Evolutionary conservation across 1,284 basidiomycete genomes (phyloP).

Genomic region (Cerioporus squamosus): DNA sequence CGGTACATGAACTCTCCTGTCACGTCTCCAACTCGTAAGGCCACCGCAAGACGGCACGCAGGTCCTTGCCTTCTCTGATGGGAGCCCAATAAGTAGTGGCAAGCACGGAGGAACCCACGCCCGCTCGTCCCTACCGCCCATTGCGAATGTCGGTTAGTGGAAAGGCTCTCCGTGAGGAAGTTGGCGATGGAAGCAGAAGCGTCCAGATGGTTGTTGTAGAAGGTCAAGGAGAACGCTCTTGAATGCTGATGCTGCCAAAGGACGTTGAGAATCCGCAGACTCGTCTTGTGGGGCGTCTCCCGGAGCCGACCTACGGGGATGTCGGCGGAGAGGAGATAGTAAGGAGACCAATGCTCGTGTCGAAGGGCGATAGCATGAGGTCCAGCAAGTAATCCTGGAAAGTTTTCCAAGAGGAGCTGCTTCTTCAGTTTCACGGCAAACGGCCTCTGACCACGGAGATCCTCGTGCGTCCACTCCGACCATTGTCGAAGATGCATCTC

Average conservation of each 20-base stretch:
- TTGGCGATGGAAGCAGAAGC: not conserved
- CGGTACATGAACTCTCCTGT: conserved; percentile 3
- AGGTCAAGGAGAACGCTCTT: not conserved
- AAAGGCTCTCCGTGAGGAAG: not conserved
- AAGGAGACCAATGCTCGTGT: conserved; percentile 6
- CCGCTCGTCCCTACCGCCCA: conserved; percentile 1
- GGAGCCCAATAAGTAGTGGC: not conserved
- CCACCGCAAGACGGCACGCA: not conserved
- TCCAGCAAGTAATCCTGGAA: conserved; percentile 18
- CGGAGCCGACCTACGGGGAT: not conserved
- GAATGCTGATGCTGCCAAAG: conserved; percentile 8
- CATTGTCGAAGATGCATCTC: not conserved
- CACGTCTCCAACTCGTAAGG: conserved; percentile 2
- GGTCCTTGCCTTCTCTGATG: not conserved
- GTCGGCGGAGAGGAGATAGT: conserved; percentile 11
- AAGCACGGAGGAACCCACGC: conserved; percentile 4
- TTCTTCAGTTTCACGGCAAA: not conserved
- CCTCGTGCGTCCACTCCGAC: conserved; percentile 15
- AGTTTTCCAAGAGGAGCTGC: not conserved
- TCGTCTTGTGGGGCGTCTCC: not conserved
- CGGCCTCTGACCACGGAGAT: not conserved
- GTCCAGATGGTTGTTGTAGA: conserved; percentile 19
- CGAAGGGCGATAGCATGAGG: not conserved
- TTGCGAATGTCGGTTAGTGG: not conserved
- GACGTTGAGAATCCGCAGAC: conserved; percentile 7